Evolutionary conservation across 805 yeast species (phyloP).

Genomic region (Yarrowia sp.): DNA sequence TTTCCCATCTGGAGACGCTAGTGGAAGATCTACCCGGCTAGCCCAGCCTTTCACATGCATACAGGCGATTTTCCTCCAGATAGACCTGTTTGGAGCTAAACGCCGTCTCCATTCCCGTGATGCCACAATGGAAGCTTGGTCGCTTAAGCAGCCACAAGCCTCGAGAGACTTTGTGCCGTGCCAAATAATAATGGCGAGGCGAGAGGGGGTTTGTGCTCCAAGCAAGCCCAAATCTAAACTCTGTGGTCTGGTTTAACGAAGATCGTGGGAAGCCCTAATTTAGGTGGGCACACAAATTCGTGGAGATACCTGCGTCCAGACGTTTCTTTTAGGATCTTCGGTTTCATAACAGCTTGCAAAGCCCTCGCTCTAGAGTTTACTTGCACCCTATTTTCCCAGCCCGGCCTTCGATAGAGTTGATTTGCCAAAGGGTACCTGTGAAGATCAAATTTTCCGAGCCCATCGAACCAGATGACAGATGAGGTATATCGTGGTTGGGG

Average conservation of each 20-base stretch:
- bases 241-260: not conserved
- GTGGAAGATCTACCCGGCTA: not conserved
- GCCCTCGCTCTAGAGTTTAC: not conserved
- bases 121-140: not conserved
- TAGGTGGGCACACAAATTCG: conserved; percentile 17
- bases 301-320: conserved; percentile 23
- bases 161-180: not conserved
- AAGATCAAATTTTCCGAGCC: not conserved
- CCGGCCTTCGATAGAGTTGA: conserved; percentile 10
- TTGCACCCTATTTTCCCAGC: not conserved
- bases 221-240: conserved; percentile 22
- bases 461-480: too few species aligned
- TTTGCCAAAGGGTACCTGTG: conserved; percentile 9
- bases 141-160: conserved; percentile 7
- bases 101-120: not conserved
- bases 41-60: not conserved
- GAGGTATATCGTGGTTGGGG: too few species aligned
- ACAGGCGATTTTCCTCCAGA: too few species aligned
- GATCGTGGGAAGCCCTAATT: conserved; percentile 10
- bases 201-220: not conserved
- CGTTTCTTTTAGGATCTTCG: conserved; percentile 15
- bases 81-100: not conserved
- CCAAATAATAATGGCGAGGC: not conserved
- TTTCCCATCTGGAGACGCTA: not conserved
- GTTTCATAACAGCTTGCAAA: not conserved